Evolutionary conservation across 2,329 filamentous ascomycete genomes (phyloP), one percentile per base, ranked within the genome.

Genomic region (Didymella lethalis): DNA sequence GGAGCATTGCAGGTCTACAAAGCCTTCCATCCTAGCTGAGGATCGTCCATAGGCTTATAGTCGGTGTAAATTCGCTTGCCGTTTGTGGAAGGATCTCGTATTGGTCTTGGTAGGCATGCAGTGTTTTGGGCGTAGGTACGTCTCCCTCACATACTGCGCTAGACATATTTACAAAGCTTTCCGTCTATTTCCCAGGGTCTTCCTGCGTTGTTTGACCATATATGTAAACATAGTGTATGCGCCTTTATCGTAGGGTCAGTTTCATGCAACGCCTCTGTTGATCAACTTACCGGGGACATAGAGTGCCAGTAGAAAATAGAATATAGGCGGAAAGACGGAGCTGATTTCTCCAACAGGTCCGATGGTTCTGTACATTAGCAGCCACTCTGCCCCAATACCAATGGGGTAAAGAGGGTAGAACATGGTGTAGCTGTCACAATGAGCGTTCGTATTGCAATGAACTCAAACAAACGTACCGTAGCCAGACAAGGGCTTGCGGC

Each of bases 191-290:
- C 40, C 34, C 3, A 72, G 50, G 2, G 58, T 62, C 57, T 71
- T 72, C 40, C 32, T 63, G 26, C 68, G 62, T 45, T 71, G 69
- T 51, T 64, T 68, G 16, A 72, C 61, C 69, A 72, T 72, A 29
- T 72, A 68, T 12, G 67, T 70, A 32, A 69, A 72, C 69, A 72
- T 71, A 1, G 49, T 67, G 10, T 67, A 71, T 12, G 69, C 57
- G 1, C 69, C 69, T 70, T 23, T 23, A 23, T 23, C 23, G 23
- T 23, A 23, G 23, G 23, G 23, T 23, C 23, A 23, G 23, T 23
- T 23, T 23, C 23, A 23, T 23, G 23, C 23, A 23, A 23, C 23
- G 23, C 23, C 23, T 23, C 23, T 23, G 23, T 23, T 23, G 23
- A 23, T 23, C 23, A 23, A 23, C 62, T 45, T 62, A 72, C 69